Evolutionary conservation across 108 stramenopile genomes (phyloP).

Genomic region (Fragilariopsis cylindrus): DNA sequence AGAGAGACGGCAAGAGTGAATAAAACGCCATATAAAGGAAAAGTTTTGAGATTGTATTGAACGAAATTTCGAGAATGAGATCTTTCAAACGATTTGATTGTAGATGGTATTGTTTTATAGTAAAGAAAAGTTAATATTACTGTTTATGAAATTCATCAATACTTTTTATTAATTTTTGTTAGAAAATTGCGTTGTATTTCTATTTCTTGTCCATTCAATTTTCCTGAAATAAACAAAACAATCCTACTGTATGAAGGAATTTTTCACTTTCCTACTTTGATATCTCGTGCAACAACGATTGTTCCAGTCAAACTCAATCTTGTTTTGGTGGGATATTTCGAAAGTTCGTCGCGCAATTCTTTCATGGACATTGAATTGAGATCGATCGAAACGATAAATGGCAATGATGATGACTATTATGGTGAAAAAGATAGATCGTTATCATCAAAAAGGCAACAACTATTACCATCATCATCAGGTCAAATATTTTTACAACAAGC

Average conservation of each 20-base stretch:
- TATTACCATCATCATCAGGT: neutral
- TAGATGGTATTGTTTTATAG: no score
- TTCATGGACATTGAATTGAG: constrained; percentile 88
- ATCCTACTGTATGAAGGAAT: no score
- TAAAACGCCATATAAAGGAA: constrained; percentile 39
- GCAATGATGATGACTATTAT: neutral
- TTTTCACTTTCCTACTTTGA: no score
- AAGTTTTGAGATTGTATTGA: constrained; percentile 31
- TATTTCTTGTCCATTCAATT: no score
- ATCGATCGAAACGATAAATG: constrained; percentile 68
- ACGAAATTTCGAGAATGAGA: neutral
- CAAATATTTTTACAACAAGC: constrained; percentile 37
- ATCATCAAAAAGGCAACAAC: neutral
- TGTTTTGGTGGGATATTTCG: constrained; percentile 84
- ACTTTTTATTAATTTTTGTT: no score
- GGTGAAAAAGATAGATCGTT: neutral
- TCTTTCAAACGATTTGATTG: neutral
- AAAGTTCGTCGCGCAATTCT: constrained; percentile 77
- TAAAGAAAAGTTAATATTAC: no score
- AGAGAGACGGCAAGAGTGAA: constrained; percentile 41
- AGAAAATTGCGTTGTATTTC: no score
- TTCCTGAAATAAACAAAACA: no score
- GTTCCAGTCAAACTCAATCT: constrained; percentile 88
- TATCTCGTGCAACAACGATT: constrained; percentile 92
- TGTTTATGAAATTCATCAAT: no score